A percentile compares a stretch with the other conserved stretches of the same genome.
Evolutionary conservation across 2,329 filamentous ascomycete genomes (phyloP).

Genomic region (Ophiostoma australiae): DNA sequence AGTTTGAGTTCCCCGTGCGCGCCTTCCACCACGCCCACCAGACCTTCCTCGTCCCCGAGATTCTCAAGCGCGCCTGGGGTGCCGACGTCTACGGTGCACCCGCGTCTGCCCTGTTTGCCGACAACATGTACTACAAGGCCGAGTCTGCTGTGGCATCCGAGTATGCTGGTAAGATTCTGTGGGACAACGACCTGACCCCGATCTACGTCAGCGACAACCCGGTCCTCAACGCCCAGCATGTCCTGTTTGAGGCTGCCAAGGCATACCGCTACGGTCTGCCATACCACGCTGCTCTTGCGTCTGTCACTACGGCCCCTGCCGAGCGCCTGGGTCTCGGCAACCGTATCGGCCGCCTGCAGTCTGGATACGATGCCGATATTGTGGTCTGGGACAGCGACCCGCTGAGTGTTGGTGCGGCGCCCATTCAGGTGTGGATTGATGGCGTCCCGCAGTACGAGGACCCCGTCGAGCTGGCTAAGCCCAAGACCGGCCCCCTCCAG

Average conservation of each 20-base stretch:
- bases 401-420: conserved; percentile 54
- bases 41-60: conserved; percentile 61
- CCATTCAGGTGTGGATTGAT: conserved; percentile 60
- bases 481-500: conserved; percentile 37
- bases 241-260: conserved; percentile 61
- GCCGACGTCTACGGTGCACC: conserved; percentile 28
- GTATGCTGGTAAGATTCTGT: conserved; percentile 60
- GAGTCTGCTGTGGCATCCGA: conserved; percentile 62
- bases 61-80: conserved; percentile 54
- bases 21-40: conserved; percentile 68
- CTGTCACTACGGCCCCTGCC: conserved; percentile 56
- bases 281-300: conserved; percentile 54
- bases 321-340: conserved; percentile 53
- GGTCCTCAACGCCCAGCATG: conserved; percentile 64
- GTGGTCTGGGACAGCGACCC: conserved; percentile 61
- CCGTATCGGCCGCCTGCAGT: conserved; percentile 56
- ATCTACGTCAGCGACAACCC: conserved; percentile 69
- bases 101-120: conserved; percentile 48
- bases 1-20: conserved; percentile 62
- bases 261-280: conserved; percentile 56
- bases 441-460: conserved; percentile 53
- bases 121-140: conserved; percentile 67
- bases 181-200: conserved; percentile 59
- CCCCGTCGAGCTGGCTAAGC: conserved; percentile 52
- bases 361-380: conserved; percentile 57